Conservation (phyloP, 495 filamentous ascomycete genomes). For the Aspergillus indologenus region DNA sequence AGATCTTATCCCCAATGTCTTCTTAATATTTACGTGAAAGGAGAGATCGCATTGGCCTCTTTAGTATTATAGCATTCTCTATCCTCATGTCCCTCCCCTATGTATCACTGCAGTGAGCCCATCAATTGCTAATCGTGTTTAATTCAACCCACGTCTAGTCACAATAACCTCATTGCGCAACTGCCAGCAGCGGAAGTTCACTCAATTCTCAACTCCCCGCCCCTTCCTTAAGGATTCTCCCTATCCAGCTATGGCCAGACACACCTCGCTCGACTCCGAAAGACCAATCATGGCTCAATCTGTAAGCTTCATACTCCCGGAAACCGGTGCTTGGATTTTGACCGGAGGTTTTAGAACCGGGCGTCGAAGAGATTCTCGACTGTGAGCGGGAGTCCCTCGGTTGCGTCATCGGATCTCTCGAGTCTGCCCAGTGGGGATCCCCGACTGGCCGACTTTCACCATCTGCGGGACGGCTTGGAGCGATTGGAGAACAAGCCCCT, state of each 20-base stretch:
- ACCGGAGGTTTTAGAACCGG: conserved; percentile 48
- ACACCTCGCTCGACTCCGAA: conserved; percentile 66
- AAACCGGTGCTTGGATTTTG: conserved; percentile 7
- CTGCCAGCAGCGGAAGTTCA: no score
- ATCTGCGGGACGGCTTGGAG: conserved; percentile 77
- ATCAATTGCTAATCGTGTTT: background rate
- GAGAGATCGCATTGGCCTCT: background rate
- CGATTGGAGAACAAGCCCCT: conserved; percentile 91
- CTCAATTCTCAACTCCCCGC: background rate
- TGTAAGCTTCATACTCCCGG: conserved; percentile 42
- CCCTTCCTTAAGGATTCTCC: no score
- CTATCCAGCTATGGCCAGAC: conserved; percentile 49
- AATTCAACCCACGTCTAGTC: background rate
- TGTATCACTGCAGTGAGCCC: background rate
- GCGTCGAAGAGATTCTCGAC: conserved; percentile 78
- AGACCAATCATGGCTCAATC: conserved; percentile 75
- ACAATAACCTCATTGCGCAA: background rate
- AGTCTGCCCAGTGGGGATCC: conserved; percentile 57
- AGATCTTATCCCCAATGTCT: background rate
- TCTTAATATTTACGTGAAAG: background rate
- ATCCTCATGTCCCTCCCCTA: background rate
- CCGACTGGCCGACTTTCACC: conserved; percentile 66
- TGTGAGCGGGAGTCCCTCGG: conserved; percentile 70
- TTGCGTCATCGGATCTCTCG: conserved; percentile 63
- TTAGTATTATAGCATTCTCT: background rate